Percentiles rank a stretch among this genome's conserved stretches.
Evolutionary conservation across 352 stramenopile genomes (phyloP).

Genomic region (Elongisporangium anandrum): DNA sequence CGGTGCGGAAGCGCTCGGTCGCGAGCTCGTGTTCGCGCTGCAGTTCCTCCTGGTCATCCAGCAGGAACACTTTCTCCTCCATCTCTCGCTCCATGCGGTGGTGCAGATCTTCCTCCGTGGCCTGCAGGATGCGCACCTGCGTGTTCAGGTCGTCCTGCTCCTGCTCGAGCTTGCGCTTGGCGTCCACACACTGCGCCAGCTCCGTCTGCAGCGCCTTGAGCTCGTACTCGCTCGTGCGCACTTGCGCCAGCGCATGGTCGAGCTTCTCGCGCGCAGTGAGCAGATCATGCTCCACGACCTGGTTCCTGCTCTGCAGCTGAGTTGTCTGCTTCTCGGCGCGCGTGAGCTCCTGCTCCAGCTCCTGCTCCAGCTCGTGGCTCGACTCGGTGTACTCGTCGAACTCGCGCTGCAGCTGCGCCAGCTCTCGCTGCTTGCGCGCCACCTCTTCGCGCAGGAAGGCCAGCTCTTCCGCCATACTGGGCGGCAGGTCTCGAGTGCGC

Average conservation of each 20-base stretch:
- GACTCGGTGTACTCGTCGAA: constrained; percentile 84
- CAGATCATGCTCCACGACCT: constrained; percentile 55
- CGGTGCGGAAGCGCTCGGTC: constrained; percentile 67
- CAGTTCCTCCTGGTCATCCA: constrained; percentile 82
- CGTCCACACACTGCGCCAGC: constrained; percentile 25
- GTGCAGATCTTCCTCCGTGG: constrained; percentile 67
- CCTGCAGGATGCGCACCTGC: constrained; percentile 77
- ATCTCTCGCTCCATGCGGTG: constrained; percentile 86
- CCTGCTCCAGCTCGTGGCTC: constrained; percentile 72
- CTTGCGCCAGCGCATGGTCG: constrained; percentile 45
- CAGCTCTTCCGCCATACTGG: neutral
- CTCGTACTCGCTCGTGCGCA: constrained; percentile 51
- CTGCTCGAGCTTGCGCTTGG: constrained; percentile 56
- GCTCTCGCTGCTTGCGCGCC: constrained; percentile 48
- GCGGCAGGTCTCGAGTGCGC: neutral
- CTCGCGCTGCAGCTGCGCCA: constrained; percentile 63
- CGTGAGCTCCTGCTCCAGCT: constrained; percentile 71
- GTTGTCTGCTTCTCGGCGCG: constrained; percentile 50
- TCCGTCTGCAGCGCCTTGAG: constrained; percentile 35
- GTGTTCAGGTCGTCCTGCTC: constrained; percentile 77
- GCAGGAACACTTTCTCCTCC: constrained; percentile 82
- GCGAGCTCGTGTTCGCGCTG: constrained; percentile 75
- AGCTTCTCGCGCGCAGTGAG: constrained; percentile 40
- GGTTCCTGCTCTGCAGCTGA: constrained; percentile 35
- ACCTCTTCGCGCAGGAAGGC: constrained; percentile 41